Conservation (phyloP, 1,284 basidiomycete genomes). For the Sanghuangporus sanghuang region DNA sequence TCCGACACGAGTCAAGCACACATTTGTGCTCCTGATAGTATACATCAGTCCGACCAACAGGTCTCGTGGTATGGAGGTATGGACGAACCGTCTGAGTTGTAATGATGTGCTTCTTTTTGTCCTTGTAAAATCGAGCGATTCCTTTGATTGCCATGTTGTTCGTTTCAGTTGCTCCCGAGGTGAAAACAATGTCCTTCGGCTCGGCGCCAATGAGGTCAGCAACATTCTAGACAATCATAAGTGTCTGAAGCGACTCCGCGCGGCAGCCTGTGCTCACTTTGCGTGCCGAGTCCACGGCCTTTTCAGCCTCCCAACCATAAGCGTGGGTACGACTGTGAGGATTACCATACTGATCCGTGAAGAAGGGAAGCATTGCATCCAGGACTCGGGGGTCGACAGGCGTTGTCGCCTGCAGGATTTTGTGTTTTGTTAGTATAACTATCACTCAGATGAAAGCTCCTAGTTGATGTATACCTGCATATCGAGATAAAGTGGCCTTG, state of each 20-base stretch:
- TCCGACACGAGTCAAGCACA: conserved; percentile 96
- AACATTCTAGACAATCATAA: conserved; percentile 53
- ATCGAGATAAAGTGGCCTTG: conserved; percentile 90
- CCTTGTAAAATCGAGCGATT: conserved; percentile 90
- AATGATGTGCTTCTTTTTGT: conserved; percentile 87
- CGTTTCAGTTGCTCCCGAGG: conserved; percentile 95
- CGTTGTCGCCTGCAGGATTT: conserved; percentile 74
- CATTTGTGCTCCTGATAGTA: conserved; percentile 92
- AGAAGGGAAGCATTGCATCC: conserved; percentile 94
- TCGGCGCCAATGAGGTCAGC: conserved; percentile 93
- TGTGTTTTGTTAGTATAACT: background rate
- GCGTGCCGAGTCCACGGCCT: conserved; percentile 88
- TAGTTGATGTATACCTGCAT: conserved; percentile 64
- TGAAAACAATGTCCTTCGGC: conserved; percentile 95
- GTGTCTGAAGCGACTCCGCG: conserved; percentile 38
- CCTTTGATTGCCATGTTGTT: conserved; percentile 99
- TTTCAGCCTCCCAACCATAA: conserved; percentile 98
- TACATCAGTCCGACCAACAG: conserved; percentile 3
- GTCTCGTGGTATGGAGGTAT: background rate
- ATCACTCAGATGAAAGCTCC: conserved; percentile 1
- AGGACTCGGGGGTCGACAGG: conserved; percentile 96
- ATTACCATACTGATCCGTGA: conserved; percentile 97
- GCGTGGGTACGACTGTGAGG: conserved; percentile 98
- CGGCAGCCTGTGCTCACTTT: conserved; percentile 44
- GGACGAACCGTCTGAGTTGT: conserved; percentile 81